Conservation (phyloP, 2,329 filamentous ascomycete species). For the Ceratocystis ficicola region DNA sequence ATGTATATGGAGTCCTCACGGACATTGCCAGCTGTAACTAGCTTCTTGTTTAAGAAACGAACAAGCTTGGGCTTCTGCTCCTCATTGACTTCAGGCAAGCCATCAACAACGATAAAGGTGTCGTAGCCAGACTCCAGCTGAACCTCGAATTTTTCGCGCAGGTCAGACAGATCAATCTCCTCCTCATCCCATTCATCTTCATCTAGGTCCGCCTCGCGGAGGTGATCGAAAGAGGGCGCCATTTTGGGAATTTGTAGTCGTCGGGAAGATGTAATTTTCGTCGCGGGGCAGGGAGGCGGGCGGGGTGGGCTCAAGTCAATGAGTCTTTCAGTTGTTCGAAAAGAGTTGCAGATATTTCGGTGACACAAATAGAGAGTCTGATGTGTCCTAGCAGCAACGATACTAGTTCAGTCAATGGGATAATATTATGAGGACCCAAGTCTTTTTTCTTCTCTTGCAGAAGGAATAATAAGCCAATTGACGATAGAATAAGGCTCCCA, state of each 20-base stretch:
- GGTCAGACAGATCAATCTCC: constrained; percentile 89
- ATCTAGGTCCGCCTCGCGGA: constrained; percentile 80
- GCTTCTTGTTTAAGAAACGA: constrained; percentile 91
- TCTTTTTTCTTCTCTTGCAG: not conserved
- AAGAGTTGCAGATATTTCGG: constrained; percentile 4
- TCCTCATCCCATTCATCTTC: constrained; percentile 80
- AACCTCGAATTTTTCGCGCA: constrained; percentile 89
- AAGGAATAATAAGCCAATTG: constrained; percentile 1
- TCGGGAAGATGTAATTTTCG: constrained; percentile 15
- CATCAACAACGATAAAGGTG: constrained; percentile 91
- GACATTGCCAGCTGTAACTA: constrained; percentile 73
- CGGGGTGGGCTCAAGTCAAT: constrained; percentile 19
- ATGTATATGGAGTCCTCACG: constrained; percentile 83
- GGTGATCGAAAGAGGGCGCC: constrained; percentile 85
- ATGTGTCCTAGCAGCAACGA: not conserved
- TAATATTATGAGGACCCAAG: not conserved
- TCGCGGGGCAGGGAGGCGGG: constrained; percentile 17
- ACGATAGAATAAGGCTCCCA: constrained; percentile 5
- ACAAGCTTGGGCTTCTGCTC: constrained; percentile 88
- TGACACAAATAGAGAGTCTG: not conserved
- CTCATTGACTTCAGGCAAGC: constrained; percentile 76
- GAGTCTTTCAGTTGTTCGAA: constrained; percentile 5
- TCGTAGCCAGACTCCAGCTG: constrained; percentile 93
- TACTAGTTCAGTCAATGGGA: not conserved
- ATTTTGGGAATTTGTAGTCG: constrained; percentile 45